Base-by-base conservation (phyloP, 192 early-diverging fungal genomes). In the Umbelopsis vinacea region DNA sequence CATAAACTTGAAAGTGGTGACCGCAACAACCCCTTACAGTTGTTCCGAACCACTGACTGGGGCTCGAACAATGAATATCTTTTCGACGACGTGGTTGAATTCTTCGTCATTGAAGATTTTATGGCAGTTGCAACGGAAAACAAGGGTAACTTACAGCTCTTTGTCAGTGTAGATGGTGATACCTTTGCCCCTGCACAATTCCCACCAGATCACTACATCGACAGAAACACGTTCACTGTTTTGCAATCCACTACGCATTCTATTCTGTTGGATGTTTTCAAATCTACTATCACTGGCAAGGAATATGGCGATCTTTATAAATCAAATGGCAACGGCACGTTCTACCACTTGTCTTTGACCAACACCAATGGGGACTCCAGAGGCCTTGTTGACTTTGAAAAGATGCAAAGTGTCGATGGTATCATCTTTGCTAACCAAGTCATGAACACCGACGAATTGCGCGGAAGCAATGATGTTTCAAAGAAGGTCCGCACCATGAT, bases 391-490 rank as follows among this genome's bases (percentile, higher is more conserved):
- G 98, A 98, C 71, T 92, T 95, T 77, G 96, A 96, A 79, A 93
- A 92, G 69, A 91, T 99, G 50, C 89, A 90, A 29, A 93, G 96
- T 4, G 84, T 98, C 11, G 83, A 89, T 24, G 95, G 96, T 35
- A 87, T 96, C 77, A 84, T 94, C 22, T 69, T 99, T 10, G 95
- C 92, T n/a, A 99, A 99, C 75, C 86, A 89, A 37, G 93, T 98
- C 1, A 72, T 73, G 35, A 97, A 98, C 67, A 76, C 84, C 1
- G 79, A 88, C 22, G 89, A 89, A 11, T 73, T 96, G 54, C 84
- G 81, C 35, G 82, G 80, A 43, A 71, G 78, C 0, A 77, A 77
- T 19, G 84, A 81, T 23, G 78, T 81, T 7, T 76, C 78, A 45
- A 96, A 97, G 82, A 71, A 85, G 50, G 74, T 97, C 46, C 87